Evolutionary conservation across 306 rosid genomes (phyloP).

Genomic region (Casuarina equisetifolia): DNA sequence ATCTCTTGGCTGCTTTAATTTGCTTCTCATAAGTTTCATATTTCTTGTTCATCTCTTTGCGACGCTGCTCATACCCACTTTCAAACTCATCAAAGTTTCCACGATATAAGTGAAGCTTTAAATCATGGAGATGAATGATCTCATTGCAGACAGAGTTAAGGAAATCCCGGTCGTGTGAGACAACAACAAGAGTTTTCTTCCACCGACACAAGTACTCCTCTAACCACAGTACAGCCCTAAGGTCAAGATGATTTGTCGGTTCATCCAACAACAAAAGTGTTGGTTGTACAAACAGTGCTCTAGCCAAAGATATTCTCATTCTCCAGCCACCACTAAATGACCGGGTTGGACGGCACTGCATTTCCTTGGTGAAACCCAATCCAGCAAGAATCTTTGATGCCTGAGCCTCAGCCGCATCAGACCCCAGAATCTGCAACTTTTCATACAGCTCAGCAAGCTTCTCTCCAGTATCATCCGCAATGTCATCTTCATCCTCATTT

Average conservation of each 20-base stretch:
- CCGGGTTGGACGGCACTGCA: slow-evolving; percentile 67
- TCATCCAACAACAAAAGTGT: slow-evolving; percentile 71
- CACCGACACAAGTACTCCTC: slow-evolving; percentile 77
- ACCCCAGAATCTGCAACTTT: slow-evolving; percentile 55
- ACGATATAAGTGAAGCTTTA: slow-evolving; percentile 70
- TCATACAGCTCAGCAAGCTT: slow-evolving; percentile 70
- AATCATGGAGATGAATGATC: slow-evolving; percentile 76
- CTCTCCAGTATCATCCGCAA: slow-evolving; percentile 56
- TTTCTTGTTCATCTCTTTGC: slow-evolving; percentile 74
- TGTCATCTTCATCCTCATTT: slow-evolving; percentile 30
- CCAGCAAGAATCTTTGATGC: slow-evolving; percentile 85
- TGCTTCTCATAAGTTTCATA: slow-evolving; percentile 62
- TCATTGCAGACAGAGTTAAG: slow-evolving; percentile 67
- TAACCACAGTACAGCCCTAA: slow-evolving; percentile 80
- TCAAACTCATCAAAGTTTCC: slow-evolving; percentile 78
- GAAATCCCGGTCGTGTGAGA: slow-evolving; percentile 72
- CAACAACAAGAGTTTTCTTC: slow-evolving; percentile 75
- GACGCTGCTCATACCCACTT: slow-evolving; percentile 75
- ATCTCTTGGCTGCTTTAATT: slow-evolving; percentile 63
- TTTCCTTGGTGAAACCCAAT: slow-evolving; percentile 71
- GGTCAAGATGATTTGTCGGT: slow-evolving; percentile 71
- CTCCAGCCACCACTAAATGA: slow-evolving; percentile 84
- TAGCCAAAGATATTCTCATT: slow-evolving; percentile 71
- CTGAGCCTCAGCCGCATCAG: slow-evolving; percentile 75
- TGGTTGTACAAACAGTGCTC: slow-evolving; percentile 75